Percentiles rank a stretch among this genome's conserved stretches.
Conservation (phyloP, 2,329 filamentous ascomycete species). For the Colletotrichum incanum region DNA sequence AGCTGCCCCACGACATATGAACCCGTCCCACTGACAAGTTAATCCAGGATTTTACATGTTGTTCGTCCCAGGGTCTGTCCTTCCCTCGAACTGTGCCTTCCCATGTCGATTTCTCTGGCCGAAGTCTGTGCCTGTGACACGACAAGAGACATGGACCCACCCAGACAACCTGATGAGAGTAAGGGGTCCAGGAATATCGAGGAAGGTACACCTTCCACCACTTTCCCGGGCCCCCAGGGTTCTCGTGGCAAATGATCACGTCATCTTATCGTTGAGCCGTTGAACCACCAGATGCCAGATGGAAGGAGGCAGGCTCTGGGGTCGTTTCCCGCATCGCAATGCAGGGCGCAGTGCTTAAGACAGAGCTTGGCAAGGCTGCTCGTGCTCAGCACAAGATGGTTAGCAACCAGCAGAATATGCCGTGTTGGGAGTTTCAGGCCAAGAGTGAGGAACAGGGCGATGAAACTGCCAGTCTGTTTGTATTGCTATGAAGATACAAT, state of each 20-base stretch:
- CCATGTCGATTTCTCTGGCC: background rate
- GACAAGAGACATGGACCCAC: background rate
- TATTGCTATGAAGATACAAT: background rate
- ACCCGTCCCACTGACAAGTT: background rate
- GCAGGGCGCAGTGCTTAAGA: too few relatives aligned
- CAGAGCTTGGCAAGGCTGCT: background rate
- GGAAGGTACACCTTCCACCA: background rate
- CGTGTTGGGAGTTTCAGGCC: too few relatives aligned
- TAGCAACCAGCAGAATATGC: background rate
- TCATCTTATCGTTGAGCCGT: background rate
- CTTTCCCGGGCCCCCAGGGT: too few relatives aligned
- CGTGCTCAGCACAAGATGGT: too few relatives aligned
- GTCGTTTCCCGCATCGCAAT: background rate
- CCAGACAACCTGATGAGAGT: background rate
- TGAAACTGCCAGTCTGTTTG: background rate
- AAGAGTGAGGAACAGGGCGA: background rate
- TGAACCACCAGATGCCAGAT: background rate
- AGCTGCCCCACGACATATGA: too few relatives aligned
- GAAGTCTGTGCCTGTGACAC: background rate
- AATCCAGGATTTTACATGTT: too few relatives aligned
- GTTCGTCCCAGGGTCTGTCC: background rate
- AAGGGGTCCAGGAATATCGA: background rate
- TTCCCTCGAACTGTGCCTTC: slow-evolving; percentile 1
- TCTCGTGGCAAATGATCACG: background rate
- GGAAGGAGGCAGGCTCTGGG: background rate